phyloP scores from a whole-genome alignment of 1,284 basidiomycete species.

The Cryptococcus neoformans region DNA sequence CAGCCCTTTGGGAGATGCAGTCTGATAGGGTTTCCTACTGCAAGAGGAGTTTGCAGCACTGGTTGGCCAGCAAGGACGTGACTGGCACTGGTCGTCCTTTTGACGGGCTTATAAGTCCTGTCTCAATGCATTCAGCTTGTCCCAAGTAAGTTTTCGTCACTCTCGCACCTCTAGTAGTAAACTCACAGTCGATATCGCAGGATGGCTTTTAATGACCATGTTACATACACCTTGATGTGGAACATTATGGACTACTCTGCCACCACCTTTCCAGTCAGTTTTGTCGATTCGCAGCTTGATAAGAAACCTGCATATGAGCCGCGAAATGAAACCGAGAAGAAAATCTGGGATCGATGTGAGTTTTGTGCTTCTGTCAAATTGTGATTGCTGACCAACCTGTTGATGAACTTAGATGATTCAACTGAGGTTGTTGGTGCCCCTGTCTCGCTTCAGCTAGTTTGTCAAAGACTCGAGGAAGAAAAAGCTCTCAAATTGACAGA shows the following conservation, averaged over 20 bases:
- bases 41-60: constrained; percentile 31
- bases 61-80: constrained; percentile 24
- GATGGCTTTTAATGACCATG: constrained; percentile 24
- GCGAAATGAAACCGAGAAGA: constrained; percentile 54
- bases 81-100: constrained; percentile 40
- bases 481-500: constrained; percentile 33
- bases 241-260: constrained; percentile 36
- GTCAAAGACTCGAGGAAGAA: constrained; percentile 58
- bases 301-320: constrained; percentile 52
- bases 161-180: neutral
- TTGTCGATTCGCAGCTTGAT: constrained; percentile 54
- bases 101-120: constrained; percentile 38
- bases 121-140: constrained; percentile 26
- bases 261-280: constrained; percentile 65
- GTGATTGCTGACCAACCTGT: neutral
- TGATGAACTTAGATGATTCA: constrained; percentile 55
- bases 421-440: constrained; percentile 60
- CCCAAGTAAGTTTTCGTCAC: constrained; percentile 13
- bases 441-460: constrained; percentile 34
- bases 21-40: constrained; percentile 25
- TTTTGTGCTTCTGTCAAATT: neutral
- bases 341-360: constrained; percentile 59
- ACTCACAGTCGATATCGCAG: constrained; percentile 1
- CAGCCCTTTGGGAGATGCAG: constrained; percentile 32
- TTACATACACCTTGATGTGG: constrained; percentile 39